A percentile compares a stretch with the other conserved stretches of the same genome.
These are phyloP conservation scores for Talaromyces adpressus DNA, from an alignment of 495 filamentous ascomycete species.

Conservation along the genomic window DNA sequence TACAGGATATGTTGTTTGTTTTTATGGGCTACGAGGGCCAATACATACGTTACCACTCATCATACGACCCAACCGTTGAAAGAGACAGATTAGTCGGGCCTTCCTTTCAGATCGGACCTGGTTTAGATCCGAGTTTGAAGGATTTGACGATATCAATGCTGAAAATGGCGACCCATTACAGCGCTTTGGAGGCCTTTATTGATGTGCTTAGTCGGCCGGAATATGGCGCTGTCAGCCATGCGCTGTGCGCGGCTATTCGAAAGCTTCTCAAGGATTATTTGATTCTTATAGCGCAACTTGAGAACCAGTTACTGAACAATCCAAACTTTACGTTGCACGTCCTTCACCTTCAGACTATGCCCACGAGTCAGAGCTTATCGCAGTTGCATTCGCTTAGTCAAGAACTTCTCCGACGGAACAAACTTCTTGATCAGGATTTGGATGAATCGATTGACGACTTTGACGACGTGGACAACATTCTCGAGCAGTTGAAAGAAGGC, in stretches of 20 bases:
- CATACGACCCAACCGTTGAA: constrained; percentile 76
- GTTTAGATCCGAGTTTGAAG: constrained; percentile 83
- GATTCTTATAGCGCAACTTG: constrained; percentile 84
- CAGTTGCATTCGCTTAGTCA: constrained; percentile 83
- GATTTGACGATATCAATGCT: constrained; percentile 84
- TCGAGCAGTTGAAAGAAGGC: constrained; percentile 72
- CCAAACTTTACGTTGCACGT: constrained; percentile 84
- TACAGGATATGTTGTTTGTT: constrained; percentile 88
- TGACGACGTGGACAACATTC: constrained; percentile 79
- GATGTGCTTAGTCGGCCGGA: constrained; percentile 90
- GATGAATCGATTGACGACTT: constrained; percentile 78
- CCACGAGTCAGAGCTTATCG: constrained; percentile 80
- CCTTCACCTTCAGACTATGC: constrained; percentile 83
- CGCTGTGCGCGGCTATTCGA: constrained; percentile 85
- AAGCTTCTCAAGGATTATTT: constrained; percentile 90
- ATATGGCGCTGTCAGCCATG: constrained; percentile 94
- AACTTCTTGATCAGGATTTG: constrained; percentile 76
- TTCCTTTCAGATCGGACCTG: constrained; percentile 67
- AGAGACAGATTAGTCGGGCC: constrained; percentile 82
- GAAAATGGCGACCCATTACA: constrained; percentile 92
- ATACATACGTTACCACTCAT: constrained; percentile 78
- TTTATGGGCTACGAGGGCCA: constrained; percentile 99
- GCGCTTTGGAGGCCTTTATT: constrained; percentile 83
- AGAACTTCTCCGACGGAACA: constrained; percentile 81
- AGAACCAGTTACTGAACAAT: constrained; percentile 83